Conservation (phyloP, 2,329 filamentous ascomycete species). For the Lithohypha guttulata region DNA sequence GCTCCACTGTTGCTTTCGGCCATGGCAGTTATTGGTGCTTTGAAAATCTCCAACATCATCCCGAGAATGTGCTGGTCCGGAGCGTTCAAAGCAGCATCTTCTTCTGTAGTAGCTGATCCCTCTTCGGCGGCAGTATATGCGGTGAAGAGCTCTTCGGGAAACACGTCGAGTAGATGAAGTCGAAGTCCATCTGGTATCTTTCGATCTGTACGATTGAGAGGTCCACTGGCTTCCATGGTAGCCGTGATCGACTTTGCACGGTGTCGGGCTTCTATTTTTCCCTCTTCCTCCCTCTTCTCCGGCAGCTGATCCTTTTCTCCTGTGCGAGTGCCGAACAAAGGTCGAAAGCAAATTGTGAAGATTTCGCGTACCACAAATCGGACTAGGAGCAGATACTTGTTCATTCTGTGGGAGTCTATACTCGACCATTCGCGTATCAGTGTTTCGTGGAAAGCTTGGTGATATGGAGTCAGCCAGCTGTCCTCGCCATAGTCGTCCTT, state of each 20-base stretch:
- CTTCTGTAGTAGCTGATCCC: not conserved
- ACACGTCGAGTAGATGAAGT: conserved; percentile 82
- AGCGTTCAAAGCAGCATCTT: not conserved
- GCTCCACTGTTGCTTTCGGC: conserved; percentile 4
- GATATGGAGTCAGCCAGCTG: conserved; percentile 14
- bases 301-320: conserved; percentile 17
- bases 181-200: conserved; percentile 72
- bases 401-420: conserved; percentile 67
- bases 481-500: conserved; percentile 4
- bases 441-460: conserved; percentile 56
- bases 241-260: conserved; percentile 20
- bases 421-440: conserved; percentile 58
- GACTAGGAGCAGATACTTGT: conserved; percentile 85
- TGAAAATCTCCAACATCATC: not conserved
- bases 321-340: conserved; percentile 17
- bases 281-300: conserved; percentile 18
- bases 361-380: conserved; percentile 40
- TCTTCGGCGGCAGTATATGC: conserved; percentile 26
- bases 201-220: conserved; percentile 24
- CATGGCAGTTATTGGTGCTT: not conserved
- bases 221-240: conserved; percentile 14
- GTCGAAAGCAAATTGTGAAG: conserved; percentile 18
- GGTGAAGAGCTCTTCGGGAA: conserved; percentile 78
- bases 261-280: not conserved
- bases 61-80: not conserved